Conservation (phyloP, 2,329 filamentous ascomycete genomes). For the Periglandula ipomoeae region DNA sequence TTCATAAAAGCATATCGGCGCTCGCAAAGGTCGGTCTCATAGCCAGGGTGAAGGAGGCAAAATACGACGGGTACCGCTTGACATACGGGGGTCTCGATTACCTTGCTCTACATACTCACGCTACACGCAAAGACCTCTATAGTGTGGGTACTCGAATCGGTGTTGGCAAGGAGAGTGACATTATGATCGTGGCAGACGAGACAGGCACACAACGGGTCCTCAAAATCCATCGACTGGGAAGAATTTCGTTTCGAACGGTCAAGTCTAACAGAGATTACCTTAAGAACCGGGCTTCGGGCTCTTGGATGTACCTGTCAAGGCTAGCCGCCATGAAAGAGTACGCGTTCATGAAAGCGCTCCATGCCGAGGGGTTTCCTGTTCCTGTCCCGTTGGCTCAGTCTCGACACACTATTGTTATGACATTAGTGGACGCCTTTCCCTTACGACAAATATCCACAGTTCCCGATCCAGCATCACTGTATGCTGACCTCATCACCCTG, state of each 20-base stretch:
- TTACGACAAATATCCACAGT: conserved; percentile 80
- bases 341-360: conserved; percentile 83
- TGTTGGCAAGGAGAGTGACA: conserved; percentile 96
- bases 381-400: conserved; percentile 83
- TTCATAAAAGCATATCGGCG: conserved; percentile 78
- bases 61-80: conserved; percentile 93
- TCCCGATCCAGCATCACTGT: conserved; percentile 74
- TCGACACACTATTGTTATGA: conserved; percentile 94
- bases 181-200: conserved; percentile 82
- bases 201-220: conserved; percentile 70
- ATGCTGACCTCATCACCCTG: conserved; percentile 81
- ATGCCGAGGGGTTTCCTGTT: conserved; percentile 78
- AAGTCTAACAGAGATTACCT: conserved; percentile 96
- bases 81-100: conserved; percentile 97
- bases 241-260: conserved; percentile 94
- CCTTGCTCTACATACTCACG: conserved; percentile 85
- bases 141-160: conserved; percentile 91
- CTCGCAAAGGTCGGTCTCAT: conserved; percentile 90
- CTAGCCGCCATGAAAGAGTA: conserved; percentile 91
- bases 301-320: conserved; percentile 97
- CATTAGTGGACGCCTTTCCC: conserved; percentile 83
- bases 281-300: conserved; percentile 66
- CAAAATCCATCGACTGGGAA: conserved; percentile 91
- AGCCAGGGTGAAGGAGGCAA: conserved; percentile 86
- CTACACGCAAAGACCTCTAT: conserved; percentile 72